Conservation (phyloP, 768 basidiomycete species). For the Kwoniella botswanensis region DNA sequence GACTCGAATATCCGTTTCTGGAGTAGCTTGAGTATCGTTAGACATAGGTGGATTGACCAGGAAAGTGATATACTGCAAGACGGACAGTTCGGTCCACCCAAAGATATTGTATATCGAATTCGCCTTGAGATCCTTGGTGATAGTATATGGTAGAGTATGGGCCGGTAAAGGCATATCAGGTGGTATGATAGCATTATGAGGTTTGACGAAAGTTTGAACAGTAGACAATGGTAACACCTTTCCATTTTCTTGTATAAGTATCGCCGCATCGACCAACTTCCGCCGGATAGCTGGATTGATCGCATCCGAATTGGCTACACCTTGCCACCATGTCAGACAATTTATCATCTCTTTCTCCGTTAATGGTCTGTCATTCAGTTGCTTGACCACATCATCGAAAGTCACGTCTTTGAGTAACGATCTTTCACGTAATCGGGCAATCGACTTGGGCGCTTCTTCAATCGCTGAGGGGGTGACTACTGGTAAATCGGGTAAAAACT, state of each 20-base stretch:
- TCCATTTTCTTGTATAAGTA: slow-evolving; percentile 62
- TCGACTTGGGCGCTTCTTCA: slow-evolving; percentile 66
- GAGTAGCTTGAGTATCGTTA: slow-evolving; percentile 50
- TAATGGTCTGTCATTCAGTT: slow-evolving; percentile 74
- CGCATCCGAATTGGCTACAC: slow-evolving; percentile 59
- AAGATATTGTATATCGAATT: slow-evolving; percentile 61
- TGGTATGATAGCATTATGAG: slow-evolving; percentile 68
- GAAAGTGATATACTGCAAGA: slow-evolving; percentile 76
- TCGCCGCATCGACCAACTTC: slow-evolving; percentile 73
- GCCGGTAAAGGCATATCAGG: slow-evolving; percentile 75
- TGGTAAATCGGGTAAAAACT: slow-evolving; percentile 78
- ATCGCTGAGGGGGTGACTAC: slow-evolving; percentile 70
- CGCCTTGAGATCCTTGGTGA: slow-evolving; percentile 63
- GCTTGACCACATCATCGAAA: slow-evolving; percentile 79
- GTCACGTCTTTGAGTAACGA: slow-evolving; percentile 74
- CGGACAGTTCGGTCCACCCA: slow-evolving; percentile 76
- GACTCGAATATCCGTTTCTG: slow-evolving; percentile 67
- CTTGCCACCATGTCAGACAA: slow-evolving; percentile 85
- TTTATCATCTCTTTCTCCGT: slow-evolving; percentile 74
- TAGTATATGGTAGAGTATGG: slow-evolving; percentile 70
- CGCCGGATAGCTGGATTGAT: slow-evolving; percentile 60
- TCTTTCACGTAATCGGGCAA: slow-evolving; percentile 67
- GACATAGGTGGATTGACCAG: slow-evolving; percentile 64
- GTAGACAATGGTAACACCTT: slow-evolving; percentile 72
- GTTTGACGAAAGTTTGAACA: slow-evolving; percentile 74